Evolutionary conservation across 2,329 filamentous ascomycete genomes (phyloP).

Genomic region (Colletotrichum horii): DNA sequence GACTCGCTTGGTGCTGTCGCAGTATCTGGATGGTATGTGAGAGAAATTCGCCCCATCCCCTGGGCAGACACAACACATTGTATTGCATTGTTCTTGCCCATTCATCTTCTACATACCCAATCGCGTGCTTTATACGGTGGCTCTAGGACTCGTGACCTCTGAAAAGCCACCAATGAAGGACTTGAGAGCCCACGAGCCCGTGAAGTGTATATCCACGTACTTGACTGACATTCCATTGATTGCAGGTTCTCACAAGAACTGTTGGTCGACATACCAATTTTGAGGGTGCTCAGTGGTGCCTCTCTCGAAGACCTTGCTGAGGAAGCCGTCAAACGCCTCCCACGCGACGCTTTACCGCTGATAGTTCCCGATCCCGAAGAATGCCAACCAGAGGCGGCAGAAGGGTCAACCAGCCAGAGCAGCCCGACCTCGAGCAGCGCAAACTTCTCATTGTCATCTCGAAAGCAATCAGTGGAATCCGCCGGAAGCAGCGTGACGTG

Average conservation of each 20-base stretch:
- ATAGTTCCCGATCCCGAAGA: not conserved
- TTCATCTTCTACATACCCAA: not conserved
- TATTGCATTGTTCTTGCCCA: constrained; percentile 4
- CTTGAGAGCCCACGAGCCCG: not conserved
- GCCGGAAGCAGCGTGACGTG: not conserved
- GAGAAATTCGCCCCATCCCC: not conserved
- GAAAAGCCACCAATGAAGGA: not conserved
- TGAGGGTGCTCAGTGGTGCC: constrained; percentile 47
- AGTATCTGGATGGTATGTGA: constrained; percentile 47
- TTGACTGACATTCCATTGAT: not conserved
- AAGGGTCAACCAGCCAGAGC: not conserved
- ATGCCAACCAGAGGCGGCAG: not conserved
- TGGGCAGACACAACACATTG: not conserved
- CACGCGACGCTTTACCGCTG: not conserved
- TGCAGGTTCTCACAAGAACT: constrained; percentile 48
- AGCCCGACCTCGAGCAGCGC: not conserved
- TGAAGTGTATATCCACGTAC: not conserved
- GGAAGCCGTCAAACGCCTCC: not conserved
- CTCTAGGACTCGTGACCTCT: not conserved
- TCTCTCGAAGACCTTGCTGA: constrained; percentile 21
- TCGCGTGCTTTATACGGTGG: not conserved
- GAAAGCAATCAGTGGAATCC: not conserved
- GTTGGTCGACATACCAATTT: constrained; percentile 45
- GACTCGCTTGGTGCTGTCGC: constrained; percentile 31
- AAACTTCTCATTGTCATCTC: not conserved